Percentiles rank a stretch among this genome's conserved stretches.
These are phyloP conservation scores for Hemisphaericaspora subhashii DNA, from an alignment of 1,139 yeast genomes.

Conservation along the genomic window DNA sequence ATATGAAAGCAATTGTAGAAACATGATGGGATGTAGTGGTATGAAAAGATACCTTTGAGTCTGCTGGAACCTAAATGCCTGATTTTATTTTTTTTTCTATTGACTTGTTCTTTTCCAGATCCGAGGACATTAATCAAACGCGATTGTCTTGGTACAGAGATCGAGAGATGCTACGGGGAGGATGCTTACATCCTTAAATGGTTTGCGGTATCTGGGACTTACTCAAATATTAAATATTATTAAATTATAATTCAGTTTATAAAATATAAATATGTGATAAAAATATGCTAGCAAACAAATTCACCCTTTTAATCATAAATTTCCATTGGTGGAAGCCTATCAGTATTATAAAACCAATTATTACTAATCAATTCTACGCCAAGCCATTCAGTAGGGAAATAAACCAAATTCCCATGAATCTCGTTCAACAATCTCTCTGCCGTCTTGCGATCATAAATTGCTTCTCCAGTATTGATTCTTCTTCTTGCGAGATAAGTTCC, in stretches of 20 bases:
- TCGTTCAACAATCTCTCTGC: constrained; percentile 74
- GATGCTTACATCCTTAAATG: no score
- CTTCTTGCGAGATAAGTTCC: constrained; percentile 36
- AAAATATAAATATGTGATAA: no score
- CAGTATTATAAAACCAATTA: constrained; percentile 94
- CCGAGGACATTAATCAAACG: no score
- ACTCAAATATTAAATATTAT: no score
- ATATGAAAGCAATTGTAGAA: constrained; percentile 51
- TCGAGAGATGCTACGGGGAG: no score
- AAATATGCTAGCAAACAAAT: background rate
- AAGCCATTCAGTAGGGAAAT: constrained; percentile 92
- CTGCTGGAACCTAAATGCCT: no score
- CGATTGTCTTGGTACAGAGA: no score
- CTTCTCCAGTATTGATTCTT: constrained; percentile 38
- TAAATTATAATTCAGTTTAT: no score
- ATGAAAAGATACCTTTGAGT: no score
- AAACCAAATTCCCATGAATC: constrained; percentile 85
- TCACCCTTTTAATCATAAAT: constrained; percentile 72
- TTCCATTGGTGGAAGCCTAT: constrained; percentile 92
- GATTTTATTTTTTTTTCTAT: no score
- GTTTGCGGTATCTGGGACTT: no score
- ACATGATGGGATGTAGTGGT: constrained; percentile 29
- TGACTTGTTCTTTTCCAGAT: no score
- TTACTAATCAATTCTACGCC: constrained; percentile 81
- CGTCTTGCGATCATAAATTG: constrained; percentile 67